These are phyloP conservation scores for Hansfordia pulvinata DNA, from an alignment of 2,329 filamentous ascomycete genomes.

Conservation along the genomic window DNA sequence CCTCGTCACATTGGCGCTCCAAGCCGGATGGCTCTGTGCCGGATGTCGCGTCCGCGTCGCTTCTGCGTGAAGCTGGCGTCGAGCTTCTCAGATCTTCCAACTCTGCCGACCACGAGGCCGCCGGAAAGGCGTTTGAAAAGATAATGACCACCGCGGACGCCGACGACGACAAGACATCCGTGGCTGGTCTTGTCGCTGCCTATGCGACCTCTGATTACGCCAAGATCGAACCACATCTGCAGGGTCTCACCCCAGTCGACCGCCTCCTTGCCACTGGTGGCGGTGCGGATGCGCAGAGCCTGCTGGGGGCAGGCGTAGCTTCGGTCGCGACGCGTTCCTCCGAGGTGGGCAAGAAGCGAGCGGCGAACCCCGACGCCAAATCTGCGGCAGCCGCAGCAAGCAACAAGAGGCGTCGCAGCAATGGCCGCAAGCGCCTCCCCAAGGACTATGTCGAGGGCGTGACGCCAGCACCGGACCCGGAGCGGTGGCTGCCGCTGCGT, in stretches of 20 bases:
- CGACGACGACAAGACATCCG: constrained; percentile 52
- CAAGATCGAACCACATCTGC: constrained; percentile 38
- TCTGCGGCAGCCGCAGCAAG: constrained; percentile 18
- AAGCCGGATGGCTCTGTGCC: constrained; percentile 35
- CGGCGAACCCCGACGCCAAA: constrained; percentile 19
- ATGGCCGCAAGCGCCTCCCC: constrained; percentile 40
- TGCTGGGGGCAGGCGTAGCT: constrained; percentile 55
- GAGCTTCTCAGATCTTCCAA: constrained; percentile 67
- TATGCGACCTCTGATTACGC: constrained; percentile 49
- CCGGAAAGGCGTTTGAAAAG: constrained; percentile 65
- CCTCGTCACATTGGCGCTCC: constrained; percentile 67
- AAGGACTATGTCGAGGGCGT: constrained; percentile 67
- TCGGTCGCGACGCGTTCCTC: constrained; percentile 25
- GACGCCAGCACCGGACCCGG: constrained; percentile 70
- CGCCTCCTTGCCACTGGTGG: constrained; percentile 47
- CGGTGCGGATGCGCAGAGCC: constrained; percentile 43
- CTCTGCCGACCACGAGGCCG: constrained; percentile 51
- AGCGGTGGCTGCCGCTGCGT: constrained; percentile 83
- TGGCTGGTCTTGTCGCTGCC: constrained; percentile 77
- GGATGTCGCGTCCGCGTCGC: constrained; percentile 33
- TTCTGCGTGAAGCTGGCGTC: constrained; percentile 71
- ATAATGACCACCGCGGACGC: constrained; percentile 55
- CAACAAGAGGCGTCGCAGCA: constrained; percentile 33
- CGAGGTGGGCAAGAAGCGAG: constrained; percentile 32
- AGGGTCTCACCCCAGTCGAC: constrained; percentile 46